A percentile compares a stretch with the other conserved stretches of the same genome.
Evolutionary conservation across 768 basidiomycete genomes (phyloP).

Genomic region (Lentinula guzmanii): DNA sequence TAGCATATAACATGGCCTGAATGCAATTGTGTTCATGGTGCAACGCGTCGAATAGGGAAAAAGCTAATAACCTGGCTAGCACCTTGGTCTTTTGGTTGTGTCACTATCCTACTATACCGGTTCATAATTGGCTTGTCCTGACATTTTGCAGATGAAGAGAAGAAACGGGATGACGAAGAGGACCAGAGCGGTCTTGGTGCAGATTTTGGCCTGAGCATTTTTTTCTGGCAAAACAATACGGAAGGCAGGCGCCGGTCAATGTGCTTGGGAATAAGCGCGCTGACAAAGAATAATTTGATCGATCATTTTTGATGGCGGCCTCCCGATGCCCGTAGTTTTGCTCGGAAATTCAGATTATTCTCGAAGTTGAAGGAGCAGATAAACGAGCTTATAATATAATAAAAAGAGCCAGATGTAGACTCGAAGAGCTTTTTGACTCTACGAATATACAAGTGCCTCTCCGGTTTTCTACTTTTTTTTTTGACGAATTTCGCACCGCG

Average conservation of each 20-base stretch:
- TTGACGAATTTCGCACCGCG: not conserved
- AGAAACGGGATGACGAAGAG: constrained; percentile 29
- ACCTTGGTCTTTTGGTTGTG: constrained; percentile 90
- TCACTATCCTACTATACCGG: constrained; percentile 75
- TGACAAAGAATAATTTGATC: not conserved
- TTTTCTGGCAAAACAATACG: not conserved
- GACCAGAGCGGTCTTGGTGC: constrained; percentile 4
- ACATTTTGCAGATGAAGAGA: constrained; percentile 28
- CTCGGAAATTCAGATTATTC: not conserved
- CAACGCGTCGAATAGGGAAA: not conserved
- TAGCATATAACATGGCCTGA: constrained; percentile 99
- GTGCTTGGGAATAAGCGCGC: not conserved
- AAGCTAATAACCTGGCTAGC: constrained; percentile 69
- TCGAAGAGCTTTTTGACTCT: not conserved
- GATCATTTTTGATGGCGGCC: not conserved
- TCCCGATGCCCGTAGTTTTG: not conserved
- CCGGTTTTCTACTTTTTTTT: constrained; percentile 7
- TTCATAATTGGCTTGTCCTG: constrained; percentile 45
- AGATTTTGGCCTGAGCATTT: constrained; percentile 5
- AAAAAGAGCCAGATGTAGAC: not conserved
- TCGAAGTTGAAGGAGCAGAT: not conserved
- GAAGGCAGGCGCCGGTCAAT: not conserved
- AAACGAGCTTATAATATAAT: not conserved
- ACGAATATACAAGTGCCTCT: not conserved
- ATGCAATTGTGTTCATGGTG: not conserved